These are phyloP conservation scores for Raphanus hybrid DNA, from an alignment of 441 rosid genomes.

Conservation along the genomic window DNA sequence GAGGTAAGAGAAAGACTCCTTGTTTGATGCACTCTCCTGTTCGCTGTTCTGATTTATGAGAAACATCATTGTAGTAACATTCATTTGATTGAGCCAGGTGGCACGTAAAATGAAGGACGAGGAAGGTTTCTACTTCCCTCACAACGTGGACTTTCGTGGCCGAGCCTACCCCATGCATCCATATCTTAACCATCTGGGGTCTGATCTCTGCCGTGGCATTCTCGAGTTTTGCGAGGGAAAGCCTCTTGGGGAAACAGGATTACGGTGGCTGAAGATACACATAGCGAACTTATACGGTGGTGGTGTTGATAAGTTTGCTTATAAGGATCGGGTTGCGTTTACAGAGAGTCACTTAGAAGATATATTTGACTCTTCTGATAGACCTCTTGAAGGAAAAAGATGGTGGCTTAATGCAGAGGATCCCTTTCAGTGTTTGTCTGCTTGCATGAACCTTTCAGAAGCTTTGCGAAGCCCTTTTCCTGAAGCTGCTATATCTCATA, in stretches of 20 bases:
- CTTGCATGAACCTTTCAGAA: constrained; percentile 85
- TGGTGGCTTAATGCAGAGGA: constrained; percentile 99
- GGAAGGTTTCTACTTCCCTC: constrained; percentile 95
- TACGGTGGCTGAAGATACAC: constrained; percentile 95
- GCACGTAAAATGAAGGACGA: constrained; percentile 94
- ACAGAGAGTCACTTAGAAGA: constrained; percentile 87
- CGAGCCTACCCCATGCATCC: constrained; percentile 99
- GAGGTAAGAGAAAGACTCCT: constrained; percentile 65
- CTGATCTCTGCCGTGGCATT: constrained; percentile 96
- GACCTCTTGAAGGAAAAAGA: constrained; percentile 87
- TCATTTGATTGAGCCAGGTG: constrained; percentile 68
- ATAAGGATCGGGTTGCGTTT: constrained; percentile 81
- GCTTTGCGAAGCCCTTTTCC: constrained; percentile 91
- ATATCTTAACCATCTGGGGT: constrained; percentile 94
- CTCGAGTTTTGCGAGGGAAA: constrained; percentile 96
- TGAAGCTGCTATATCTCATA: constrained; percentile 69
- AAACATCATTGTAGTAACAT: constrained; percentile 33
- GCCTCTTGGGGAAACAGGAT: constrained; percentile 86
- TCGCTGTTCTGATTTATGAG: constrained; percentile 30
- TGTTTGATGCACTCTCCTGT: constrained; percentile 23
- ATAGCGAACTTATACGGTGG: constrained; percentile 92
- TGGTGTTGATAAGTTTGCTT: constrained; percentile 93
- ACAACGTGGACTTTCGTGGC: constrained; percentile 97
- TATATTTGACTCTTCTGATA: constrained; percentile 91
- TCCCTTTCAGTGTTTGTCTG: constrained; percentile 97